Evolutionary conservation across 805 yeast genomes (phyloP).

Genomic region (Candida broadrunensis): DNA sequence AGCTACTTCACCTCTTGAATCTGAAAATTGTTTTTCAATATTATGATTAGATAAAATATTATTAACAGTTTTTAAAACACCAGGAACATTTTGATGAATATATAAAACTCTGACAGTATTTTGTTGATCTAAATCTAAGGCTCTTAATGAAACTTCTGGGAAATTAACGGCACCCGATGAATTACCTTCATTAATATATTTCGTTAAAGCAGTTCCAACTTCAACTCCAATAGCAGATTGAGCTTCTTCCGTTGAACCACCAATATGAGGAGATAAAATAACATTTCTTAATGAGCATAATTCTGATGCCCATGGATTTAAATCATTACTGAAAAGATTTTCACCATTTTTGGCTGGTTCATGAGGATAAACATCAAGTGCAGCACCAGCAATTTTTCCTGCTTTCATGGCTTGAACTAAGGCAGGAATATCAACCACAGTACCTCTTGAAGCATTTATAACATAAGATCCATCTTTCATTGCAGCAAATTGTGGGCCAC

Average conservation of each 20-base stretch:
- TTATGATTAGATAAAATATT: slow-evolving; percentile 92
- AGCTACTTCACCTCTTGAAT: slow-evolving; percentile 93
- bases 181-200: slow-evolving; percentile 93
- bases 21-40: slow-evolving; percentile 98
- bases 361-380: slow-evolving; percentile 92
- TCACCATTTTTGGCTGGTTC: slow-evolving; percentile 98
- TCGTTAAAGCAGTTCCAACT: slow-evolving; percentile 80
- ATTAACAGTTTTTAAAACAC: slow-evolving; percentile 96
- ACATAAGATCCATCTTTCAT: slow-evolving; percentile 96
- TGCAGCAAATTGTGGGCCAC: slow-evolving; percentile 87
- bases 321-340: slow-evolving; percentile 62
- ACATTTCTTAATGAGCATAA: slow-evolving; percentile 79
- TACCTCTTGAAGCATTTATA: slow-evolving; percentile 96
- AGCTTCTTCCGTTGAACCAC: slow-evolving; percentile 99
- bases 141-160: slow-evolving; percentile 95
- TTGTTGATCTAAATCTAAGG: slow-evolving; percentile 81
- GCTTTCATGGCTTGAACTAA: slow-evolving; percentile 85
- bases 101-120: slow-evolving; percentile 89
- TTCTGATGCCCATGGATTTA: slow-evolving; percentile 84
- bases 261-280: slow-evolving; percentile 94
- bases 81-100: slow-evolving; percentile 97
- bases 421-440: slow-evolving; percentile 95
- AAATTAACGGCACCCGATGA: slow-evolving; percentile 95
- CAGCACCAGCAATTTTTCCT: slow-evolving; percentile 96
- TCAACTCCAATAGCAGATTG: slow-evolving; percentile 97